phyloP scores from a whole-genome alignment of 495 filamentous ascomycete genomes.

The Achaetomiella virescens region DNA sequence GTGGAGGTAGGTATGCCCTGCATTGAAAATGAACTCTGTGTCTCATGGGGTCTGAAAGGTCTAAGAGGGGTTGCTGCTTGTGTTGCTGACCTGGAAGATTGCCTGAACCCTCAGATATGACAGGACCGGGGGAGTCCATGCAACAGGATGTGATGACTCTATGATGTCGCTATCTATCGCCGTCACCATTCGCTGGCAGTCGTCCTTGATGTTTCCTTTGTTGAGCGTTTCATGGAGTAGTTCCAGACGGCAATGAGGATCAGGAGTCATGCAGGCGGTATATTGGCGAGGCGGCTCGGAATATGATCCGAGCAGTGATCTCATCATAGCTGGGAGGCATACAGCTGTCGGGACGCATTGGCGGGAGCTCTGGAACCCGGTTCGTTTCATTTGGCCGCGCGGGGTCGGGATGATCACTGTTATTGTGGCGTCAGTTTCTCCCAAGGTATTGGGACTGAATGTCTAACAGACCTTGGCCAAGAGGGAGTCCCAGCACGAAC shows the following conservation, averaged over 20 bases:
- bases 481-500: slow-evolving; percentile 3
- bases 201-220: no score
- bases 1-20: no score
- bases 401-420: slow-evolving; percentile 16
- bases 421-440: slow-evolving; percentile 4
- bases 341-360: slow-evolving; percentile 9
- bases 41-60: no score
- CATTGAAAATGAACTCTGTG: no score
- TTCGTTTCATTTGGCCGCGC: slow-evolving; percentile 8
- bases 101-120: no score
- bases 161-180: no score
- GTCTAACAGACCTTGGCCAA: slow-evolving; percentile 13
- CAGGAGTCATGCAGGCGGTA: not conserved
- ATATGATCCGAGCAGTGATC: slow-evolving; percentile 11
- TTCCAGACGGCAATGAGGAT: not conserved
- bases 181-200: no score
- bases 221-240: not conserved
- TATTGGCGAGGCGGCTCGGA: slow-evolving; percentile 1
- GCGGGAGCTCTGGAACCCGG: slow-evolving; percentile 2
- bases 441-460: slow-evolving; percentile 6
- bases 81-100: no score
- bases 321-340: slow-evolving; percentile 15
- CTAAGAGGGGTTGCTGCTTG: no score
- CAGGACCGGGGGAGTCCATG: no score
- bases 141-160: no score